phyloP scores from a whole-genome alignment of 129 eudicot species.

The Heracleum sosnowskyi region DNA sequence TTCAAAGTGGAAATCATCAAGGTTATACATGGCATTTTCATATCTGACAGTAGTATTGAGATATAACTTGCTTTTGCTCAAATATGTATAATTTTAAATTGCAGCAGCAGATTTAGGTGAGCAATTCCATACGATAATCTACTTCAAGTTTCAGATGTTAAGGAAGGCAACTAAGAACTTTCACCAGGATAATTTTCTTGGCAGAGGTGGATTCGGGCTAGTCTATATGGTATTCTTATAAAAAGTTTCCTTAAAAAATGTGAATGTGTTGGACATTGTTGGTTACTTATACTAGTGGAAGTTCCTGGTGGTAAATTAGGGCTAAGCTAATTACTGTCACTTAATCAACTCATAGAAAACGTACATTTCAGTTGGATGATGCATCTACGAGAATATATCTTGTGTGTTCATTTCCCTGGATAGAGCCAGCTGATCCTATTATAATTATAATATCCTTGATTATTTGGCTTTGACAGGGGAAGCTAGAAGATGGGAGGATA shows the following conservation, averaged over 20 bases:
- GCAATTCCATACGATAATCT: constrained; percentile 45
- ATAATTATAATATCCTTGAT: background rate
- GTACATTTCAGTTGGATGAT: no score
- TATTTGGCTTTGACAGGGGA: constrained; percentile 34
- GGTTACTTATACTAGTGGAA: background rate
- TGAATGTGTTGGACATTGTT: background rate
- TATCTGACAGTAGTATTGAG: background rate
- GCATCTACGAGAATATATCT: background rate
- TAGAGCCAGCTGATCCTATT: background rate
- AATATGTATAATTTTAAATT: constrained; percentile 8
- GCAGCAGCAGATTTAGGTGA: constrained; percentile 43
- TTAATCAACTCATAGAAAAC: no score
- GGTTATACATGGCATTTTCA: background rate
- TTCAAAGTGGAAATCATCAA: constrained; percentile 20
- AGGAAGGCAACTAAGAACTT: constrained; percentile 61
- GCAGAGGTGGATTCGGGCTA: constrained; percentile 78
- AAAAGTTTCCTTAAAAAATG: background rate
- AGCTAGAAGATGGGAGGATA: constrained; percentile 49
- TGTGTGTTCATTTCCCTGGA: background rate
- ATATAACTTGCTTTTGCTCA: background rate
- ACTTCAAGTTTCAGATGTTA: constrained; percentile 46
- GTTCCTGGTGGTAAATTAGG: background rate
- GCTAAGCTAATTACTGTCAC: background rate
- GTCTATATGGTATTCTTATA: constrained; percentile 44
- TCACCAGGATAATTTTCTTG: constrained; percentile 49